These are phyloP conservation scores for Gossypium thurberi DNA, from an alignment of 345 rosid genomes.

Conservation along the genomic window DNA sequence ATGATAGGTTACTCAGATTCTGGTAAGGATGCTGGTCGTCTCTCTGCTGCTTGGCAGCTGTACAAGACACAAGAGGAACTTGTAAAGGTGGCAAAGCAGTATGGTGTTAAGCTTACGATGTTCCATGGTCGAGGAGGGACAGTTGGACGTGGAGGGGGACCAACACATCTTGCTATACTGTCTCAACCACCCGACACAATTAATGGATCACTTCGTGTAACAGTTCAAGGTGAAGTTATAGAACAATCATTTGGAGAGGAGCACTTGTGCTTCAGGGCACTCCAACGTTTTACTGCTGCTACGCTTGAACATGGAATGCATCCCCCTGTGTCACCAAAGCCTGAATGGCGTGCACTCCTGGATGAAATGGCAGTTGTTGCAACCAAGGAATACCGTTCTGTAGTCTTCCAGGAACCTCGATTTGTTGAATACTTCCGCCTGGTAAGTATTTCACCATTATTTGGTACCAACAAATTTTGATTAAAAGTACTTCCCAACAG, in stretches of 20 bases:
- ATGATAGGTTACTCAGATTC: conserved; percentile 98
- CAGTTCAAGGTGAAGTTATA: conserved; percentile 94
- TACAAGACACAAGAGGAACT: conserved; percentile 95
- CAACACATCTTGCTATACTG: conserved; percentile 92
- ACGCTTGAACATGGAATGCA: conserved; percentile 94
- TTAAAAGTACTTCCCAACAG: background rate
- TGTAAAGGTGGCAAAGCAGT: conserved; percentile 76
- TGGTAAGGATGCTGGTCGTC: conserved; percentile 91
- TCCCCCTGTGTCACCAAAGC: conserved; percentile 90
- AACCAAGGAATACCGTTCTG: conserved; percentile 77
- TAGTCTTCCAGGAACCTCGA: conserved; percentile 85
- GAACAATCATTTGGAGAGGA: conserved; percentile 93
- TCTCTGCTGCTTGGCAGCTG: conserved; percentile 93
- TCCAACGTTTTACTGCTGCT: conserved; percentile 93
- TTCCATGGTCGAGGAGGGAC: conserved; percentile 99
- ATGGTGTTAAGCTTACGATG: conserved; percentile 87
- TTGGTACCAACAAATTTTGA: background rate
- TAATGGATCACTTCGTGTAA: conserved; percentile 82
- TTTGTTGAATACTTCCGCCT: conserved; percentile 94
- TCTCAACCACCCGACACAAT: conserved; percentile 98
- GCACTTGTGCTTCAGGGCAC: conserved; percentile 85
- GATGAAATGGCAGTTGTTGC: conserved; percentile 89
- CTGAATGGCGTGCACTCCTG: conserved; percentile 94
- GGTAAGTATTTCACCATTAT: conserved; percentile 33
- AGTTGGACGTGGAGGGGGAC: conserved; percentile 96